A percentile compares a stretch with the other conserved stretches of the same genome.
These are phyloP conservation scores for Blastobotrys proliferans DNA, from an alignment of 1,139 yeast genomes.

Conservation along the genomic window DNA sequence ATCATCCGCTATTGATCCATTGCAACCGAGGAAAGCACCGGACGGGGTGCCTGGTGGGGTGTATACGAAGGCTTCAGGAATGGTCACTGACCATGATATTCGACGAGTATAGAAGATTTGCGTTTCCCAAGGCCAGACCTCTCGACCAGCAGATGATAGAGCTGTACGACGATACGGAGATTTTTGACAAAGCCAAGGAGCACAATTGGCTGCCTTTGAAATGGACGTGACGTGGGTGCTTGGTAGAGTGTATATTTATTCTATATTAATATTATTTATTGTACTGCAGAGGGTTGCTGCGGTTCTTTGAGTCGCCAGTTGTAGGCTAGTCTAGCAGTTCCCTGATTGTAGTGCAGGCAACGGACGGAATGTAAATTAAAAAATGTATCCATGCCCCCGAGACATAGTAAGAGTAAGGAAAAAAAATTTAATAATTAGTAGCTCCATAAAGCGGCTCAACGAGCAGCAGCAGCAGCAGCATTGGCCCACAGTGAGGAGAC, in stretches of 20 bases:
- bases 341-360: too few relatives aligned
- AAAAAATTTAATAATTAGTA: too few relatives aligned
- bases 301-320: too few relatives aligned
- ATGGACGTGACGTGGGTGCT: constrained; percentile 47
- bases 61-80: constrained; percentile 76
- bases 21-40: constrained; percentile 96
- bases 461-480: too few relatives aligned
- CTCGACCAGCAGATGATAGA: constrained; percentile 95
- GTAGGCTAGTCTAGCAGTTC: too few relatives aligned
- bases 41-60: constrained; percentile 94
- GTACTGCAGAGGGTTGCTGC: background rate
- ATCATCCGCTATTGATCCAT: constrained; percentile 88
- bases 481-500: too few relatives aligned
- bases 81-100: constrained; percentile 94
- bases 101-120: constrained; percentile 90
- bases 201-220: constrained; percentile 60
- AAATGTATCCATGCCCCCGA: too few relatives aligned
- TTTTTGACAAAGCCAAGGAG: constrained; percentile 49
- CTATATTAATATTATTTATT: background rate
- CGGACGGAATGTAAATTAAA: too few relatives aligned
- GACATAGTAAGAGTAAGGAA: too few relatives aligned
- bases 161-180: constrained; percentile 65
- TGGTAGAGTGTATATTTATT: background rate
- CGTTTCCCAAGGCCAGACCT: constrained; percentile 92
- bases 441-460: too few relatives aligned